Conservation (phyloP, 768 basidiomycete genomes). For the Boletus speciosus region DNA sequence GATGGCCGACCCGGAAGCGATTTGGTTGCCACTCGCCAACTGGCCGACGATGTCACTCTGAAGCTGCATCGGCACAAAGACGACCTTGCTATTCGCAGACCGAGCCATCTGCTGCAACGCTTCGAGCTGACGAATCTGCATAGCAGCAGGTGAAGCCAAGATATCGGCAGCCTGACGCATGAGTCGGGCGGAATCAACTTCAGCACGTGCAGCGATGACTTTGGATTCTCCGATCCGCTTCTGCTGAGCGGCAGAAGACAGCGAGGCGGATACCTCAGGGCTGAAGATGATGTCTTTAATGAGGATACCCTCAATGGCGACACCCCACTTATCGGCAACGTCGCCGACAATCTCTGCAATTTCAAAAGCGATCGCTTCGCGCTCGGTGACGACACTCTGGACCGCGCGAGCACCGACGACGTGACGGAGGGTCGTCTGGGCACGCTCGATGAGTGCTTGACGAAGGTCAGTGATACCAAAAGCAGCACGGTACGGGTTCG, state of each 20-base stretch:
- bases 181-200: constrained; percentile 90
- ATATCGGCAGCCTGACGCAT: constrained; percentile 98
- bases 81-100: constrained; percentile 81
- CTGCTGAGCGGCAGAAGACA: constrained; percentile 94
- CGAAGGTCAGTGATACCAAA: constrained; percentile 92
- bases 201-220: constrained; percentile 92
- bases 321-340: constrained; percentile 94
- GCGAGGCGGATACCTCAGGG: constrained; percentile 81
- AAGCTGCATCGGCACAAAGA: constrained; percentile 92
- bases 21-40: constrained; percentile 27
- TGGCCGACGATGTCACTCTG: constrained; percentile 68
- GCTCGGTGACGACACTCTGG: constrained; percentile 95
- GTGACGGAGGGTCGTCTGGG: constrained; percentile 94
- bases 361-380: constrained; percentile 93
- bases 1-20: constrained; percentile 21
- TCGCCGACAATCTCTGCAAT: constrained; percentile 95
- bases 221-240: constrained; percentile 97
- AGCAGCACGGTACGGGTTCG: constrained; percentile 87
- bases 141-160: constrained; percentile 89
- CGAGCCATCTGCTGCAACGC: constrained; percentile 95
- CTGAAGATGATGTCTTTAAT: constrained; percentile 95
- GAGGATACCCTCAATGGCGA: constrained; percentile 92
- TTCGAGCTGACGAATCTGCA: constrained; percentile 97
- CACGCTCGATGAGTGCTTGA: constrained; percentile 77
- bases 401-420: constrained; percentile 94